Evolutionary conservation across 768 basidiomycete species (phyloP), one percentile per base, ranked within the genome.

Genomic region (Boletus rubroflammeus): DNA sequence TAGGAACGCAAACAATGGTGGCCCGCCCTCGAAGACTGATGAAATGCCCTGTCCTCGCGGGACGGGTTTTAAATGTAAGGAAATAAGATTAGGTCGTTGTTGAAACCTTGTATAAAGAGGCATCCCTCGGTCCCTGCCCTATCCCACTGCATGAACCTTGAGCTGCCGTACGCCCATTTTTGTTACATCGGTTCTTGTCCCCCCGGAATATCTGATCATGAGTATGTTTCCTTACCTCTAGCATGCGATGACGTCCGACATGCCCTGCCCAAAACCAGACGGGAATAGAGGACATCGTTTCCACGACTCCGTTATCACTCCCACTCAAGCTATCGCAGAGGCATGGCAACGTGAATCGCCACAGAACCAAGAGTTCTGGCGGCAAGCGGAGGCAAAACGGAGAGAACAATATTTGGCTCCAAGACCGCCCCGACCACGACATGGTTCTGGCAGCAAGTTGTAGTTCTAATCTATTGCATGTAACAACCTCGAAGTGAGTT

Each of bases 301-400:
- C 51, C 66, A 54, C 50, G 68, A 70, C 40, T 54, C 64, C 47
- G 58, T 48, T 11, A 58, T 77, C 61, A 76, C 83, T 11, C 81
- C 82, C 35, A 80, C 81, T 5, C 81, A 83, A 57, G 78, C 81
- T 28, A 88, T 90, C 66, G 84, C 82, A 34, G 80, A 83, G 39
- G 83, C 82, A 50, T 88, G 87, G 87, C 80, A 77, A 64, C 71
- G 74, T 45, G 83, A 86, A 69, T 79, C 82, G n/a, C 54, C 67
- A 14, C 81, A 85, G 68, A 81, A 72, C 58, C 78, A 85, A 66
- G 78, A 80, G 50, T 74, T 70, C 57, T 89, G 86, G 87, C 72
- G 76, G 53, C 77, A 81, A 49, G 79, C 77, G 52, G 79, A 80
- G 55, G 75, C 78, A 51, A 78, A 76, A 58, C 67, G 71, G 45